Evolutionary conservation across 2,329 filamentous ascomycete species (phyloP).

Genomic region (Hysterium pulicare): DNA sequence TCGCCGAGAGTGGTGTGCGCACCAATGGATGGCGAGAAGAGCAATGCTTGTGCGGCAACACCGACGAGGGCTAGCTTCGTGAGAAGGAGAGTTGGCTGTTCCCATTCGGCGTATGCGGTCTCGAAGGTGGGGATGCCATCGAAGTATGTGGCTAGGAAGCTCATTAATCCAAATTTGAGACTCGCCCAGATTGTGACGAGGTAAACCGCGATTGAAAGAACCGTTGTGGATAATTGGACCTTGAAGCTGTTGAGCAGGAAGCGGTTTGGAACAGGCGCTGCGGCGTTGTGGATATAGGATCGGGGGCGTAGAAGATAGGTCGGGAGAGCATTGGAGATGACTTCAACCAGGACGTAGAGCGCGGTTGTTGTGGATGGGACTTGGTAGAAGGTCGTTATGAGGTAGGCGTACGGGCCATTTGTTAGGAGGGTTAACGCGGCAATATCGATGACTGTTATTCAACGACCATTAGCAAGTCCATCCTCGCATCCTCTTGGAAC

Average conservation of each 20-base stretch:
- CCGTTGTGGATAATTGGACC: conserved; percentile 55
- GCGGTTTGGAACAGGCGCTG: conserved; percentile 43
- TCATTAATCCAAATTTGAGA: conserved; percentile 67
- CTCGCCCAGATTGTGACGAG: conserved; percentile 67
- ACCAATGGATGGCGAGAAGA: conserved; percentile 68
- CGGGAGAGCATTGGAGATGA: conserved; percentile 66
- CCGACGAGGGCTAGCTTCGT: conserved; percentile 65
- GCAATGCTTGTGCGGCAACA: conserved; percentile 67
- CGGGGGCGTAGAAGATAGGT: conserved; percentile 71
- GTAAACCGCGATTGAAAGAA: conserved; percentile 72
- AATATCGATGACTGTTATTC: conserved; percentile 38
- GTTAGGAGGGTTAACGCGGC: conserved; percentile 56
- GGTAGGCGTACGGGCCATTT: conserved; percentile 71
- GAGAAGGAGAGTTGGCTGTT: conserved; percentile 52
- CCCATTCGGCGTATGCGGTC: conserved; percentile 62
- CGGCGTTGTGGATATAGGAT: conserved; percentile 60
- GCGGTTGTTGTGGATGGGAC: conserved; percentile 61
- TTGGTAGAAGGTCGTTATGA: conserved; percentile 74
- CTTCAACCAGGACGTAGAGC: conserved; percentile 63
- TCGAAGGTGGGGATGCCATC: conserved; percentile 66
- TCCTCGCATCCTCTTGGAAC: no score
- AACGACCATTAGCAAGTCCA: background rate
- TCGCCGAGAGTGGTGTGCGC: conserved; percentile 50
- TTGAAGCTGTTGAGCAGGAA: conserved; percentile 38
- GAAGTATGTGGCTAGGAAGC: conserved; percentile 72